Percentiles rank a stretch among this genome's conserved stretches.
Evolutionary conservation across 2,329 filamentous ascomycete species (phyloP).

Genomic region (Ophiocordyceps australis): DNA sequence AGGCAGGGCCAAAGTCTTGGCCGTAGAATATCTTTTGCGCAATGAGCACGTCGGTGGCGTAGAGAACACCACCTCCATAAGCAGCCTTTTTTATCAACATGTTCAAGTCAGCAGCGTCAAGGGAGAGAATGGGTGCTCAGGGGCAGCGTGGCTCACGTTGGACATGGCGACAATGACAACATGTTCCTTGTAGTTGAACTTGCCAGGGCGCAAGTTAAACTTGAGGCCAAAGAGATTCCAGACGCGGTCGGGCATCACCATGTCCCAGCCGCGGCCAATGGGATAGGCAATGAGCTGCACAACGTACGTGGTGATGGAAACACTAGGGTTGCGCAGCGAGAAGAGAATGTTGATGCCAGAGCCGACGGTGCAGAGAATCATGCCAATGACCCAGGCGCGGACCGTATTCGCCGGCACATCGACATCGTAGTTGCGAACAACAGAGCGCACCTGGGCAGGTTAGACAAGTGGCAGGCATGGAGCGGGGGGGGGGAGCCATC

Average conservation of each 20-base stretch:
- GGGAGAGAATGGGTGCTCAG: neutral
- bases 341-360: conserved; percentile 44
- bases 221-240: conserved; percentile 31
- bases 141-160: conserved; percentile 24
- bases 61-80: conserved; percentile 37
- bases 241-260: conserved; percentile 32
- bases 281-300: conserved; percentile 45
- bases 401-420: conserved; percentile 47
- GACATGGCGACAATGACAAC: conserved; percentile 46
- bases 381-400: conserved; percentile 43
- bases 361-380: conserved; percentile 42
- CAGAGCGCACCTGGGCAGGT: conserved; percentile 35
- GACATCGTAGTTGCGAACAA: conserved; percentile 46
- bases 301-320: conserved; percentile 41
- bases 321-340: conserved; percentile 37
- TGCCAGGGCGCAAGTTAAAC: conserved; percentile 36
- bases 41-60: conserved; percentile 30
- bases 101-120: neutral
- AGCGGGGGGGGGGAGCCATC: conserved; percentile 2
- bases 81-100: too few relatives aligned
- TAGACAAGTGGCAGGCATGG: neutral
- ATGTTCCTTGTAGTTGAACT: conserved; percentile 45
- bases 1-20: conserved; percentile 34
- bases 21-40: conserved; percentile 38
- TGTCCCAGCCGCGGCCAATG: conserved; percentile 33